These are phyloP conservation scores for Paulownia fortunei DNA, from an alignment of 257 asterid species.

Conservation along the genomic window DNA sequence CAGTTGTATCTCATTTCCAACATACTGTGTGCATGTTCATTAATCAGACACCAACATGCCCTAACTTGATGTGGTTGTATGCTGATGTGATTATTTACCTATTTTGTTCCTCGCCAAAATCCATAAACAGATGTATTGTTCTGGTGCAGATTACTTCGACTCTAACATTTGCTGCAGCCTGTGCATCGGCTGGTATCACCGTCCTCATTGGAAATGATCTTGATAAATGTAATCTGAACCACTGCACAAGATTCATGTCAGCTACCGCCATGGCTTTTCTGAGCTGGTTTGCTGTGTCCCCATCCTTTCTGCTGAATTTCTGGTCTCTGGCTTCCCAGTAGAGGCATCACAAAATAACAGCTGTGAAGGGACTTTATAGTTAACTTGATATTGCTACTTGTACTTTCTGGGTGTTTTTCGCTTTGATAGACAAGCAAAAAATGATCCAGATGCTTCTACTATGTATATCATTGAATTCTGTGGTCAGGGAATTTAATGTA, in stretches of 20 bases:
- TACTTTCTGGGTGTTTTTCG: constrained; percentile 15
- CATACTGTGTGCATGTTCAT: too few relatives aligned
- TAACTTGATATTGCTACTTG: constrained; percentile 7
- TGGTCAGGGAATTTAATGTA: constrained; percentile 8
- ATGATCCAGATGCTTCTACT: neutral
- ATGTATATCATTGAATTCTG: constrained; percentile 17
- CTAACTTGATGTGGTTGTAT: neutral
- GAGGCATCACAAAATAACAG: constrained; percentile 14
- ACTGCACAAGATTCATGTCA: constrained; percentile 85
- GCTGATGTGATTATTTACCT: neutral
- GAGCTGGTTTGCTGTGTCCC: constrained; percentile 83
- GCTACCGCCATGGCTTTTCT: constrained; percentile 94
- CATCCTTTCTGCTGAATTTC: constrained; percentile 76
- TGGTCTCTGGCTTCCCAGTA: constrained; percentile 81
- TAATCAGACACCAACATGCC: neutral
- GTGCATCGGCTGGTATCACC: constrained; percentile 93
- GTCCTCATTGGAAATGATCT: constrained; percentile 87
- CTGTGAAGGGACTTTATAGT: neutral
- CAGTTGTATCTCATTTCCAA: too few relatives aligned
- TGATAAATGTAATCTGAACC: constrained; percentile 66
- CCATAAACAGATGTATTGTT: constrained; percentile 3
- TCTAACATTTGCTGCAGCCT: constrained; percentile 90
- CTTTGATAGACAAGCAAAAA: neutral
- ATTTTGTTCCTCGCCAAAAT: neutral
- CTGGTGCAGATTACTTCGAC: constrained; percentile 76